Evolutionary conservation across 176 grass and related monocot species (phyloP), one percentile per base, ranked within the genome.

Genomic region (Ananas comosus): DNA sequence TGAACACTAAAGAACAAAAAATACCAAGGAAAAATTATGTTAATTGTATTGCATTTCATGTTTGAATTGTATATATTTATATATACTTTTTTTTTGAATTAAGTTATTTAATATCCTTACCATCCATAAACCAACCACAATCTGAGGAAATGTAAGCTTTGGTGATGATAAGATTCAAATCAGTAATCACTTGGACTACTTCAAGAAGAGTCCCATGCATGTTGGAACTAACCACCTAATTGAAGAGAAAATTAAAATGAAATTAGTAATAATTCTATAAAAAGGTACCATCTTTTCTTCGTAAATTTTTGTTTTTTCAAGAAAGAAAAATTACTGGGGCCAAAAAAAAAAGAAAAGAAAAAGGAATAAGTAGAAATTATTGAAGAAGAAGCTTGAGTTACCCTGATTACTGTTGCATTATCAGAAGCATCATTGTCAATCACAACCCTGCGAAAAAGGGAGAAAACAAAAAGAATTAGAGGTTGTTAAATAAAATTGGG

Each of bases 131-230:
- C 85, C 80, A 87, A 22, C 68, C 71, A 59, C 85, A 72, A 17
- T 87, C 85, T 0, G 85, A 87, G 19, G 80, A 83, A 64, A 83
- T 87, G 67, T 87, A 83, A 0, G 76, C 85, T 74, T 83, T 87
- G 22, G 68, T 83, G 73, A 87, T 58, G 63, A 83, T 17, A 11
- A 87, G 80, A 67, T 83, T 53, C 12, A 87, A 77, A 70, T 87
- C 85, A 19, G 78, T 81, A 7, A 87, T 68, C 17, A 83, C 85
- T 19, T 80, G 80, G 18, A 87, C 76, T 13, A 81, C 76, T 73
- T 87, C 68, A 27, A 87, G 57, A 10, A 87, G 74, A 24, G 69
- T 87, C 24, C 80, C 76, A 14, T 87, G 64, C 14, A 76, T 83
- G 50, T 87, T 87, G 28, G 72, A 72, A 71, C 80, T 76, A 33